These are phyloP conservation scores for Eleusine indica DNA, from an alignment of 176 grass and related monocot genomes.

Conservation along the genomic window DNA sequence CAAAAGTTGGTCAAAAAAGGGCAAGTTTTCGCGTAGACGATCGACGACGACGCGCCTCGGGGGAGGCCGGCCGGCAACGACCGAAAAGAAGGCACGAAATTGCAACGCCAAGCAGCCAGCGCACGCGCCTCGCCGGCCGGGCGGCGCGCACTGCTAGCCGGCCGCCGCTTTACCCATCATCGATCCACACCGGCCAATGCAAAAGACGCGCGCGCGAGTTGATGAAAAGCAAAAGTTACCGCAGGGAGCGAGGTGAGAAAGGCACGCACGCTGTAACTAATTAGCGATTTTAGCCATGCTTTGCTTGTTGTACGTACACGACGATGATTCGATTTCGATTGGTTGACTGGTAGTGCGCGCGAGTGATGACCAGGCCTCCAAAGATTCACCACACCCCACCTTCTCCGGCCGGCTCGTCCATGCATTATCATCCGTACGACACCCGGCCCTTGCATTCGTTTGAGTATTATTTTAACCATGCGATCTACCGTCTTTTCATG, in stretches of 20 bases:
- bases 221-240: constrained; percentile 37
- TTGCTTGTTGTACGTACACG: neutral
- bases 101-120: neutral
- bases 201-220: constrained; percentile 24
- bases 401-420: constrained; percentile 4
- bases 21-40: constrained; percentile 2
- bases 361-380: neutral
- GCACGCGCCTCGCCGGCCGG: constrained; percentile 26
- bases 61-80: constrained; percentile 16
- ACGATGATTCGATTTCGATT: neutral
- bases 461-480: neutral
- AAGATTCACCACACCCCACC: constrained; percentile 35
- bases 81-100: constrained; percentile 18
- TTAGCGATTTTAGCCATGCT: neutral
- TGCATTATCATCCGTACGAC: neutral
- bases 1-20: constrained; percentile 25
- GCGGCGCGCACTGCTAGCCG: neutral
- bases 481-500: constrained; percentile 36
- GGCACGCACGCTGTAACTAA: constrained; percentile 34
- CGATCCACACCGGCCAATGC: neutral
- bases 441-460: neutral
- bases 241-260: neutral
- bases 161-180: constrained; percentile 34
- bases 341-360: neutral
- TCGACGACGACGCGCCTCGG: constrained; percentile 13